Base-by-base conservation (phyloP, 768 basidiomycete species). In the Tulasnella sp. region DNA sequence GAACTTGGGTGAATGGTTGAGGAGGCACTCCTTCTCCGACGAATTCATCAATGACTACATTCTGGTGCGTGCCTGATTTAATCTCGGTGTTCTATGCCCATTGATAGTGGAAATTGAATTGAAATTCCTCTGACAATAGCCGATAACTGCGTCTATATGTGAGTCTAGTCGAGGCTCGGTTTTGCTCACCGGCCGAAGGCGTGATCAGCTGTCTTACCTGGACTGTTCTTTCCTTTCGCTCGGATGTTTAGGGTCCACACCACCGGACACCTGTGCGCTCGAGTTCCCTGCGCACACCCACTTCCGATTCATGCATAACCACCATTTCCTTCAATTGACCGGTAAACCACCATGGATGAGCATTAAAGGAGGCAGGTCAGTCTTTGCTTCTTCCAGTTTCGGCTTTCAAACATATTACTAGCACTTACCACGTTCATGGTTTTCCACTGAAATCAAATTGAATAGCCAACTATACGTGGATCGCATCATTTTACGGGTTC, bases 101-200 rank as follows among this genome's bases (percentile, higher is more conserved):
- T 11, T 10, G 10, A 23, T 10, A 50, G 11, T 15, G 24, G 11
- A 50, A n/a, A 43, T 11, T 51, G 15, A 29, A 29, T 51, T 23
- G 19, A 38, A 59, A 21, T 26, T 56, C 27, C 15, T 23, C 34
- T 43, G 29, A 7, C 54, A 3, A 17, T 66, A 85, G 86, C 85
- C 85, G 0, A 84, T 89, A 84, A 86, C 84, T 7, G 85, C 85
- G 1, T 83, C 84, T 2, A 82, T 89, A 42, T 89, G 51, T 52
- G 30, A 23, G 51, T 52, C n/a, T n/a, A n/a, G n/a, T n/a, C n/a
- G n/a, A n/a, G n/a, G n/a, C n/a, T n/a, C n/a, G n/a, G n/a, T n/a
- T n/a, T n/a, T n/a, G n/a, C n/a, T n/a, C n/a, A n/a, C n/a, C n/a
- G n/a, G n/a, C n/a, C n/a, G n/a, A n/a, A n/a, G n/a, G n/a, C n/a